Evolutionary conservation across 2,329 filamentous ascomycete genomes (phyloP), one percentile per base, ranked within the genome.

Genomic region (Zymoseptoria pseudotritici): DNA sequence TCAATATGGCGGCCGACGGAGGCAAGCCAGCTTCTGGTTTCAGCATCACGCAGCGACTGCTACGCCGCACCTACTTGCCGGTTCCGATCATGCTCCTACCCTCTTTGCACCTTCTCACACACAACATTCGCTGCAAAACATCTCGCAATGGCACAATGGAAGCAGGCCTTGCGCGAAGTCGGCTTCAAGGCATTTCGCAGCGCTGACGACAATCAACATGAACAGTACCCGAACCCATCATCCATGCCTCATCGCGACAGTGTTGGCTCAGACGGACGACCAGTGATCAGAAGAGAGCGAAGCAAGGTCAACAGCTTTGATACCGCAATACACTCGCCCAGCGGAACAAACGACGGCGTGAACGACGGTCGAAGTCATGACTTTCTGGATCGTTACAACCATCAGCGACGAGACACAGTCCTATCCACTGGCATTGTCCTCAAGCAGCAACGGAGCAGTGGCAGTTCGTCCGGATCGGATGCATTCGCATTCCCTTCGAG

Each of bases 181-280:
- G 58, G 60, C 46, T 60, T 63, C 50, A 66, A 62, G 50, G 63
- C 65, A 52, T 66, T 66, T 63, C 63, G 63, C 58, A 58, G 63
- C 50, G 63, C 65, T 65, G 60, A 66, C 65, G 60, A 66, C 5
- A 63, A 60, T 55, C 42, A 36, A 20, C 54, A 55, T 21, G 46
- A 53, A 61, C 65, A 69, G 66, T 68, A 69, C 56, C 66, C 67
- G 17, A 66, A 66, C 31, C 65, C 66, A 50, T 64, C 67, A 21
- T 60, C 63, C 17, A 46, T 11, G 6, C 36, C 36, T n/a, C 36
- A n/a, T n/a, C 36, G 36, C 13, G 36, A n/a, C 36, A 46, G 36
- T n/a, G 4, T 46, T 46, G 36, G 36, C 13, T n/a, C 36, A 11
- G 36, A 46, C 36, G 36, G 36, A 17, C 36, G 36, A n/a, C 36